These are phyloP conservation scores for Sisymbrium irio DNA, from an alignment of 345 rosid genomes.

Conservation along the genomic window DNA sequence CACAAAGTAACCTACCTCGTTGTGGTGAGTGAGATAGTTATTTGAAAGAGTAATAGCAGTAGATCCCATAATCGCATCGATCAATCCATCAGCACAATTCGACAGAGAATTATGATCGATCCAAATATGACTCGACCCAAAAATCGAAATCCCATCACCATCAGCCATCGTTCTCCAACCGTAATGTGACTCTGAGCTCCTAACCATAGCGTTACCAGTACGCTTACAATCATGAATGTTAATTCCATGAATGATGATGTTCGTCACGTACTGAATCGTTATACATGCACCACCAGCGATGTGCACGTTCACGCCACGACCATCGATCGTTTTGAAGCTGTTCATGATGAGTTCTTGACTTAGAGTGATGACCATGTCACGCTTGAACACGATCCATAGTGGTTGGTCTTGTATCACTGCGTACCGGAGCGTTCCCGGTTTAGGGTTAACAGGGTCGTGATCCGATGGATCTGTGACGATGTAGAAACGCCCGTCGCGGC, in stretches of 20 bases:
- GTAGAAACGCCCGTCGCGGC: conserved; percentile 65
- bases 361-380: conserved; percentile 66
- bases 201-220: conserved; percentile 74
- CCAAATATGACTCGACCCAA: conserved; percentile 79
- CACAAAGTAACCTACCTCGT: conserved; percentile 44
- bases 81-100: conserved; percentile 70
- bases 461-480: conserved; percentile 52
- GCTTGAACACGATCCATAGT: conserved; percentile 67
- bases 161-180: conserved; percentile 78
- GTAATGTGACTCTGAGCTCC: conserved; percentile 70
- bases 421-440: conserved; percentile 68
- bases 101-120: conserved; percentile 81
- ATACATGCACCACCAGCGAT: conserved; percentile 56
- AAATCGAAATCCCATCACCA: conserved; percentile 77
- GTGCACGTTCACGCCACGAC: conserved; percentile 54
- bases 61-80: conserved; percentile 66
- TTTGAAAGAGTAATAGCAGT: conserved; percentile 72
- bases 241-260: conserved; percentile 67
- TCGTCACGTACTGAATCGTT: conserved; percentile 64
- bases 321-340: conserved; percentile 77
- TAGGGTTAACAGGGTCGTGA: conserved; percentile 56
- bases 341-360: conserved; percentile 77
- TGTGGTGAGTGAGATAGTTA: conserved; percentile 75
- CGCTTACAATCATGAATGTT: conserved; percentile 62
- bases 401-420: conserved; percentile 69